Conservation (phyloP, 495 filamentous ascomycete genomes). For the Penicillium paradoxum region DNA sequence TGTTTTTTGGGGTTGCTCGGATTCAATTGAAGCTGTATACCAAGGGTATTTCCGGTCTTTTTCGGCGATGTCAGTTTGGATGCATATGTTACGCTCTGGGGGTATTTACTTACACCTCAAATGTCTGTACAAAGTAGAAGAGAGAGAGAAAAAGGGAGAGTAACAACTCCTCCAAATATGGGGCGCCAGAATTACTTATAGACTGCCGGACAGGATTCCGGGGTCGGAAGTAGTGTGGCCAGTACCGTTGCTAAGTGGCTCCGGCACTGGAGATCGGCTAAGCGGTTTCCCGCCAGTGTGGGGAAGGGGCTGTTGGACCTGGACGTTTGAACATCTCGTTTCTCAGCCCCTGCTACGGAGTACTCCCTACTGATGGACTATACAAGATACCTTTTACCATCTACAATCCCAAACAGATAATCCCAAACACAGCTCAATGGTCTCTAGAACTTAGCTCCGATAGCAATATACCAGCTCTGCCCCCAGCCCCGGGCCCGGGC, state of each 20-base stretch:
- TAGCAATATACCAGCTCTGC: too few relatives aligned
- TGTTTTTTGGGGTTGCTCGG: slow-evolving; percentile 1
- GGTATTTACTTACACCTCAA: not conserved
- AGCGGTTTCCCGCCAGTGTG: slow-evolving; percentile 34
- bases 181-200: slow-evolving; percentile 11
- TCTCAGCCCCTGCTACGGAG: not conserved
- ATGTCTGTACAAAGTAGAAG: not conserved
- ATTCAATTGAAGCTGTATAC: not conserved
- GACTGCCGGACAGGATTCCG: slow-evolving; percentile 30
- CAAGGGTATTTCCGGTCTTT: slow-evolving; percentile 1
- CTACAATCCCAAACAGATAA: too few relatives aligned
- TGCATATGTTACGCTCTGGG: not conserved
- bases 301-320: not conserved
- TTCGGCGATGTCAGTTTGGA: slow-evolving; percentile 4
- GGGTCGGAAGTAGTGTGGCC: slow-evolving; percentile 27
- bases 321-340: not conserved
- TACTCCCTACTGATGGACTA: not conserved
- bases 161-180: not conserved
- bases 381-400: not conserved
- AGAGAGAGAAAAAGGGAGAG: not conserved
- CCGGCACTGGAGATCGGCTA: slow-evolving; percentile 46
- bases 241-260: slow-evolving; percentile 21
- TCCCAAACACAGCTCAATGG: too few relatives aligned
- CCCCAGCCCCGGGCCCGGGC: too few relatives aligned
- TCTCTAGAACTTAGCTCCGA: too few relatives aligned